phyloP scores from a whole-genome alignment of 768 basidiomycete species.

The Russula abietina region DNA sequence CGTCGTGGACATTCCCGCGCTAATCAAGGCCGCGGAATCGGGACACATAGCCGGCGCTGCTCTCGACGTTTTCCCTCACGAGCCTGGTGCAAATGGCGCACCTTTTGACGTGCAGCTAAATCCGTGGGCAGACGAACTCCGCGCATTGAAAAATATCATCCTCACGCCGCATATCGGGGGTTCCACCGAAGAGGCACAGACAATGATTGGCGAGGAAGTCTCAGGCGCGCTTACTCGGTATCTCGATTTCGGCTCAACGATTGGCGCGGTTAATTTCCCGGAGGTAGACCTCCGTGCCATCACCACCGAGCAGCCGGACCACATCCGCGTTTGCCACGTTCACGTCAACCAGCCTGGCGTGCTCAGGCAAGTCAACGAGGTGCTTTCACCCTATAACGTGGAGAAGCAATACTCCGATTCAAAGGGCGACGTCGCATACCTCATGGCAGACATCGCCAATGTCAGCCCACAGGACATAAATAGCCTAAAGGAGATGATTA shows the following conservation, averaged over 20 bases:
- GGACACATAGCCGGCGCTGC: constrained; percentile 87
- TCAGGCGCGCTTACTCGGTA: constrained; percentile 79
- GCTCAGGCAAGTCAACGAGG: constrained; percentile 90
- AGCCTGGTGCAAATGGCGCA: constrained; percentile 88
- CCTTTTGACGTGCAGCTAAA: constrained; percentile 88
- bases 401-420: constrained; percentile 99
- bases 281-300: constrained; percentile 96
- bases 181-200: constrained; percentile 97
- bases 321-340: constrained; percentile 89
- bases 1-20: constrained; percentile 91
- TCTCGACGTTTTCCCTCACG: constrained; percentile 90
- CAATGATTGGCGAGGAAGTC: constrained; percentile 96
- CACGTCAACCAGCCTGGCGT: constrained; percentile 96
- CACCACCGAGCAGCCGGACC: constrained; percentile 68
- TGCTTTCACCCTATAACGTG: constrained; percentile 91
- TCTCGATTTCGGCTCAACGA: constrained; percentile 83
- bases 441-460: constrained; percentile 94
- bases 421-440: constrained; percentile 86
- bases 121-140: constrained; percentile 70
- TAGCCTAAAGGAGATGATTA: constrained; percentile 72
- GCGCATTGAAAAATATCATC: constrained; percentile 81
- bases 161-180: constrained; percentile 99
- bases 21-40: constrained; percentile 74
- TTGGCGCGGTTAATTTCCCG: constrained; percentile 97
- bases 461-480: constrained; percentile 78